phyloP scores from a whole-genome alignment of 371 early-diverging fungal species.

The Rhizopus stolonifer region DNA sequence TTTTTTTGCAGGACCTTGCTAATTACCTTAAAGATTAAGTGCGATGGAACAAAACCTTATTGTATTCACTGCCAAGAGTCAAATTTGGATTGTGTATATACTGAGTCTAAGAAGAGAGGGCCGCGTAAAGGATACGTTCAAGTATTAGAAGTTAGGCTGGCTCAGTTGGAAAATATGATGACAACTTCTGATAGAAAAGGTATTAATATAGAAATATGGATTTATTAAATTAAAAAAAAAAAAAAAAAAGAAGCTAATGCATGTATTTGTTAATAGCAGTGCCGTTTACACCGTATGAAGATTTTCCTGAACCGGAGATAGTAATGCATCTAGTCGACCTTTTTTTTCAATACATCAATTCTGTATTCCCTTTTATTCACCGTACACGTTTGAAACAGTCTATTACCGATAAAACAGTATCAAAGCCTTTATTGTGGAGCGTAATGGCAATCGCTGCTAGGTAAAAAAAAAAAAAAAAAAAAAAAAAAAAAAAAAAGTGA shows the following conservation, averaged over 20 bases:
- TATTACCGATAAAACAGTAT: conserved; percentile 33
- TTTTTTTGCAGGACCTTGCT: background rate
- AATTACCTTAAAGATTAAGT: conserved; percentile 55
- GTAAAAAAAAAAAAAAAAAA: conserved; percentile 21
- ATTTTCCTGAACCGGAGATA: conserved; percentile 46
- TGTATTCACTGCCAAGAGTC: conserved; percentile 78
- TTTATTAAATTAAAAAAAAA: too few relatives aligned
- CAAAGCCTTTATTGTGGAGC: conserved; percentile 42
- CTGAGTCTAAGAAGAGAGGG: conserved; percentile 72
- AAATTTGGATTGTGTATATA: conserved; percentile 67
- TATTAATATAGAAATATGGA: too few relatives aligned
- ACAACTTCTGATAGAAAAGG: conserved; percentile 2
- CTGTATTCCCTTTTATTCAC: conserved; percentile 57
- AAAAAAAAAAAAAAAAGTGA: too few relatives aligned
- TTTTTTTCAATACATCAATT: conserved; percentile 59
- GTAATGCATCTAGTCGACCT: conserved; percentile 56
- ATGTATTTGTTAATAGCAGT: background rate
- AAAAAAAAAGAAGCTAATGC: too few relatives aligned
- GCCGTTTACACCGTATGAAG: conserved; percentile 10
- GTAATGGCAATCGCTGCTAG: conserved; percentile 48
- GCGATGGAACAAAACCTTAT: conserved; percentile 76
- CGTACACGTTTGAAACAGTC: conserved; percentile 31
- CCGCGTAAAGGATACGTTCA: conserved; percentile 83
- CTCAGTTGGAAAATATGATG: conserved; percentile 63
- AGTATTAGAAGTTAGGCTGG: conserved; percentile 68